Evolutionary conservation across 371 early-diverging fungal species (phyloP).

Genomic region (Mortierella sp.): DNA sequence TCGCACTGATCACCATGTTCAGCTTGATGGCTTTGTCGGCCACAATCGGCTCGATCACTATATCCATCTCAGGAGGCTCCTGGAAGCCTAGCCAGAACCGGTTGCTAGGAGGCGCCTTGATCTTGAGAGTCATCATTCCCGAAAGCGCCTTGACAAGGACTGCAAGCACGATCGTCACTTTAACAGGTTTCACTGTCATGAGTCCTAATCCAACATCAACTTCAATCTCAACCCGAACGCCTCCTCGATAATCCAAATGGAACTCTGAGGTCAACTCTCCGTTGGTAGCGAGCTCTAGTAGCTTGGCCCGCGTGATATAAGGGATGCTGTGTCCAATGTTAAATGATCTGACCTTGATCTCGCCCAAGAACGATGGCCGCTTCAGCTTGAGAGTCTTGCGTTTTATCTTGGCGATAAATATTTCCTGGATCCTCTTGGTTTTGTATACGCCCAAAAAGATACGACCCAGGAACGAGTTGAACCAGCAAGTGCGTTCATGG

Average conservation of each 20-base stretch:
- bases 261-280: constrained; percentile 83
- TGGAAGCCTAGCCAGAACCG: constrained; percentile 92
- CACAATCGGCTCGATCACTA: constrained; percentile 87
- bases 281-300: constrained; percentile 70
- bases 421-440: constrained; percentile 67
- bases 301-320: constrained; percentile 78
- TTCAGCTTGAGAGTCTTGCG: constrained; percentile 74
- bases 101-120: constrained; percentile 89
- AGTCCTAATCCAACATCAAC: constrained; percentile 68
- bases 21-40: constrained; percentile 86
- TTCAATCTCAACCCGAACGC: constrained; percentile 76
- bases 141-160: constrained; percentile 75
- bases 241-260: constrained; percentile 83
- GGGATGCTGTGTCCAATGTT: constrained; percentile 85
- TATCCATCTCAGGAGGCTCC: constrained; percentile 81
- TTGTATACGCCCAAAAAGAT: constrained; percentile 77
- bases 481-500: constrained; percentile 82
- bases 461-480: constrained; percentile 90
- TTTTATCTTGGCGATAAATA: constrained; percentile 73
- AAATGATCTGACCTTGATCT: constrained; percentile 83
- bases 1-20: constrained; percentile 82
- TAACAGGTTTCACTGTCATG: constrained; percentile 70
- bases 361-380: constrained; percentile 81
- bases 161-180: constrained; percentile 82
- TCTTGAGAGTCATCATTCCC: constrained; percentile 80